These are phyloP conservation scores for Protomyces macrosporus DNA, from an alignment of 1,139 yeast genomes.

Conservation along the genomic window DNA sequence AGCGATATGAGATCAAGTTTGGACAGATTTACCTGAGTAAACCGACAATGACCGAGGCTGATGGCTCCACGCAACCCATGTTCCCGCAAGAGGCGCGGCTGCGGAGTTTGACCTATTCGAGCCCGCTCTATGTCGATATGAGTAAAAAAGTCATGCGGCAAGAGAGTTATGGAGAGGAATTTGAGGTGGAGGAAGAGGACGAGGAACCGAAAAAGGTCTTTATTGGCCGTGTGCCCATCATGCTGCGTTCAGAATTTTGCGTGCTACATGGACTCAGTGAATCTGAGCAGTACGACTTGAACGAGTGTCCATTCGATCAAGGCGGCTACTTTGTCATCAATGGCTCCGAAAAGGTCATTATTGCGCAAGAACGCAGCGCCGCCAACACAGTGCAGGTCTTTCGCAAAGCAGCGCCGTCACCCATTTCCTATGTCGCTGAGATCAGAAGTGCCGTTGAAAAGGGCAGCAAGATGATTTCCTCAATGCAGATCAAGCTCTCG, in stretches of 20 bases:
- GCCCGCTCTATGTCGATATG: conserved; percentile 95
- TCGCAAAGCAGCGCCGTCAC: conserved; percentile 95
- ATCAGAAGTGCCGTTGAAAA: conserved; percentile 94
- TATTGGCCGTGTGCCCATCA: conserved; percentile 95
- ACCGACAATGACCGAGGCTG: conserved; percentile 98
- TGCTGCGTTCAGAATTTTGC: conserved; percentile 95
- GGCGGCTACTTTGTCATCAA: conserved; percentile 98
- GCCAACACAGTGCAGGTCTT: conserved; percentile 98
- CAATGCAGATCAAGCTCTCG: conserved; percentile 80
- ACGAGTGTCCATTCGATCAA: conserved; percentile 96
- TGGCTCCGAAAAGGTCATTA: conserved; percentile 95
- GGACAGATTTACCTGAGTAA: conserved; percentile 95
- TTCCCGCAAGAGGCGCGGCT: conserved; percentile 97
- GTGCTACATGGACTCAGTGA: conserved; percentile 88
- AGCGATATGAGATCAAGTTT: conserved; percentile 89
- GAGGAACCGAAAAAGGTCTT: conserved; percentile 63
- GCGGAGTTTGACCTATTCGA: conserved; percentile 90
- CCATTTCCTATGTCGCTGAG: conserved; percentile 93
- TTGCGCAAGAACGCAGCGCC: conserved; percentile 97
- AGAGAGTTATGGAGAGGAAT: conserved; percentile 64
- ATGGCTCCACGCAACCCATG: conserved; percentile 98
- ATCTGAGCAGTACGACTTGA: conserved; percentile 86
- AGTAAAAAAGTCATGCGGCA: conserved; percentile 82
- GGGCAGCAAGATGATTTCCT: conserved; percentile 89
- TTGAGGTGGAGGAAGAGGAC: conserved; percentile 62